Evolutionary conservation across 306 rosid genomes (phyloP), one percentile per base, ranked within the genome.

Genomic region (Sophora flavescens): DNA sequence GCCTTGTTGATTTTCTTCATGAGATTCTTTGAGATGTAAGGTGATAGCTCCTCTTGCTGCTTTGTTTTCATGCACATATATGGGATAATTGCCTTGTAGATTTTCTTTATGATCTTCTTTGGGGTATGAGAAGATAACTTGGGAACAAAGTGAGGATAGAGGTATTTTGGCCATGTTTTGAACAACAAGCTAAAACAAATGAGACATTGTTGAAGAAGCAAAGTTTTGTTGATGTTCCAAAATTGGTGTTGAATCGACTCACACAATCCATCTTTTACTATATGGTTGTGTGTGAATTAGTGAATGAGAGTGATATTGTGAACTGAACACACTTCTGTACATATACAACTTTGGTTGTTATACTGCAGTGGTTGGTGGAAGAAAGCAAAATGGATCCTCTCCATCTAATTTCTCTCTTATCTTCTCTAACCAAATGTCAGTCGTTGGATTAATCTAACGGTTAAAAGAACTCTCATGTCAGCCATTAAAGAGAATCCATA

Each of bases 161-260:
- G 56, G 22, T n/a, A 38, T 33, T 33, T 54, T 48, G 80, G 26
- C 36, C 44, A 4, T 13, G 18, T 39, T 67, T 85, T 47, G 81
- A 60, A 62, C 84, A 62, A 4, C 56, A 16, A 5, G 70, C 82
- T 5, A 82, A 68, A 56, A 75, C 8, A 28, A 84, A 79, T 0
- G 62, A 51, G 30, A 83, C 11, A 4, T 80, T 79, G 30, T 78
- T 2, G 72, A 60, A 13, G 11, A 75, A 38, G 38, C 39, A 77
- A 4, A 77, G 18, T 70, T 28, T 68, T 68, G 54, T 7, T 22
- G 54, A 54, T 5, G 47, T 68, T 38, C 44, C 33, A 3, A 45
- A n/a, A 12, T 68, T 32, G 39, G 85, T 38, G 3, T 2, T 35
- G 5, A 17, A 12, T 26, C 33, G 8, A 15, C 35, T 70, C 50